Conservation (phyloP, 1,284 basidiomycete species). For the Pseudozyma sp. region DNA sequence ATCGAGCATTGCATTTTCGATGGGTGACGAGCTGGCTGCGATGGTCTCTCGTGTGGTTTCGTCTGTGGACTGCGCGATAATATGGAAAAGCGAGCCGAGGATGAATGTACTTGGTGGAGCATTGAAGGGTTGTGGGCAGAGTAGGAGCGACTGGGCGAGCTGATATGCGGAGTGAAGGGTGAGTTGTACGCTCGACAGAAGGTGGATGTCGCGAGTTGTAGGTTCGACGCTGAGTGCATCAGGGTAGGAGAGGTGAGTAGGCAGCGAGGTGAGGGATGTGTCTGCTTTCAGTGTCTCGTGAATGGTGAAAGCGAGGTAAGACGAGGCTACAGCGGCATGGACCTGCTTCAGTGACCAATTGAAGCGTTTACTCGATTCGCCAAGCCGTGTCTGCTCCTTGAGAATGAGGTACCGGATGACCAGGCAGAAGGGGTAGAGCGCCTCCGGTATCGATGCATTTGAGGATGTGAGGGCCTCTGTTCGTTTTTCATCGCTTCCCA, state of each 20-base stretch:
- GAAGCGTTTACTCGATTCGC: conserved; percentile 41
- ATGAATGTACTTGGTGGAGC: conserved; percentile 40
- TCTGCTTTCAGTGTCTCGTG: conserved; percentile 35
- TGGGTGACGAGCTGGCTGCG: conserved; percentile 6
- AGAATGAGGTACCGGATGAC: conserved; percentile 46
- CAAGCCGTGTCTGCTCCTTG: conserved; percentile 33
- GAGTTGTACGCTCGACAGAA: conserved; percentile 41
- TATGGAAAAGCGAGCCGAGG: conserved; percentile 42
- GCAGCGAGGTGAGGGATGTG: conserved; percentile 20
- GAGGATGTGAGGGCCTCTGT: conserved; percentile 16
- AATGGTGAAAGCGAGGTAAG: conserved; percentile 17
- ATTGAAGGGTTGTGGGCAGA: conserved; percentile 34
- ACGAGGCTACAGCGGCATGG: conserved; percentile 32
- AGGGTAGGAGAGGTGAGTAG: conserved; percentile 15
- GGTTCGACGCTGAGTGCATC: conserved; percentile 29
- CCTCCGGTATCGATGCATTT: conserved; percentile 11
- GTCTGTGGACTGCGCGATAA: conserved; percentile 23
- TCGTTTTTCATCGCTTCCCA: conserved; percentile 29
- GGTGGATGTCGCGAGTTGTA: conserved; percentile 43
- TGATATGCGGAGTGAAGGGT: conserved; percentile 37
- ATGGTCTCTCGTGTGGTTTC: conserved; percentile 21
- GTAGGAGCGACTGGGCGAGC: conserved; percentile 42
- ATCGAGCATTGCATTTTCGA: conserved; percentile 39
- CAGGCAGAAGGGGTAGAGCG: conserved; percentile 38
- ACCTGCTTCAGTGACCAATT: conserved; percentile 51